Evolutionary conservation across 192 early-diverging fungal species (phyloP).

Genomic region (Mortierella hygrophila): DNA sequence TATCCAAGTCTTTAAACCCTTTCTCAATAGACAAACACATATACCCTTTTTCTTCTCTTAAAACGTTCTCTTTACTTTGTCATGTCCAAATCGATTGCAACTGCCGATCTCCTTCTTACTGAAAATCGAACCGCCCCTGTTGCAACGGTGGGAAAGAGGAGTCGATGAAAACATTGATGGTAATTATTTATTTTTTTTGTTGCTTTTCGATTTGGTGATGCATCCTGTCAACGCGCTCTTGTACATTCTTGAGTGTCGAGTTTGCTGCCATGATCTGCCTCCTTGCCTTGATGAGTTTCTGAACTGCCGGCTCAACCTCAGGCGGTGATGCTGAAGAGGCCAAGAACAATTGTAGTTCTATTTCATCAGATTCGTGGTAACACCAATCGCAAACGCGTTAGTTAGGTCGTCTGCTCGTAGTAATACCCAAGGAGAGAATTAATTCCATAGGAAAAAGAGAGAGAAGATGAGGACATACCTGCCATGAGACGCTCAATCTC

Average conservation of each 20-base stretch:
- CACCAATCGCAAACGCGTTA: background rate
- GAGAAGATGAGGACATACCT: conserved; percentile 39
- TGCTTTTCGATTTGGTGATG: conserved; percentile 49
- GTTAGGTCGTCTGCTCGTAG: background rate
- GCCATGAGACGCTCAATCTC: conserved; percentile 70
- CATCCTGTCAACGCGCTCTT: conserved; percentile 60
- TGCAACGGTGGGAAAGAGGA: too few species aligned
- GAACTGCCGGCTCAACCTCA: conserved; percentile 61
- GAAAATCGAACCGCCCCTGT: too few species aligned
- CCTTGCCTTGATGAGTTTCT: conserved; percentile 62
- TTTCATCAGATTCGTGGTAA: background rate
- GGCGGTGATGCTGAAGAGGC: conserved; percentile 62
- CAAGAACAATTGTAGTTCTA: conserved; percentile 67
- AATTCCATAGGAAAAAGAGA: background rate
- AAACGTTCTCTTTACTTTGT: too few species aligned
- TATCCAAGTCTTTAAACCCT: too few species aligned
- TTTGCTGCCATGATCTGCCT: conserved; percentile 62
- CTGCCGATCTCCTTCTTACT: too few species aligned
- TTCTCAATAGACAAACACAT: too few species aligned
- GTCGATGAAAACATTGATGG: background rate
- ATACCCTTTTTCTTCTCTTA: too few species aligned
- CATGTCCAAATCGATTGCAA: too few species aligned
- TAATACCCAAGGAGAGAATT: background rate
- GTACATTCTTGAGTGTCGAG: conserved; percentile 59
- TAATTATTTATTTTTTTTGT: conserved; percentile 3